Conservation (phyloP, 176 grass and related monocot species). For the Raddia distichophylla region DNA sequence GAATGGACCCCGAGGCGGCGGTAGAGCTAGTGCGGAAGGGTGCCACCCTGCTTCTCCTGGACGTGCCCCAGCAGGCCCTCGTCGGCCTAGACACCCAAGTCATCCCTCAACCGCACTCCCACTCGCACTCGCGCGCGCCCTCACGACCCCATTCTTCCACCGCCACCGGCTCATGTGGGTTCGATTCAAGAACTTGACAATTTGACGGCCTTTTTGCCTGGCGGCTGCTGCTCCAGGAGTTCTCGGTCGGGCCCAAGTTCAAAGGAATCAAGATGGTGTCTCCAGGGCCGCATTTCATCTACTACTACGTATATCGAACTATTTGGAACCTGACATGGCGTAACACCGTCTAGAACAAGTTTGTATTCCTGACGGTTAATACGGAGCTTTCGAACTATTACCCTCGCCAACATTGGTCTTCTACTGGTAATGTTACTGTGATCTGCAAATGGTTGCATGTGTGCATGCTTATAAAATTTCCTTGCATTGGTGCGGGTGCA, state of each 20-base stretch:
- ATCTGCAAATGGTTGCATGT: too few relatives aligned
- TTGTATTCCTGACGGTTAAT: too few relatives aligned
- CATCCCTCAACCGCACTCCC: too few relatives aligned
- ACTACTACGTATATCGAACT: slow-evolving; percentile 42
- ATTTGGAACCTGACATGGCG: too few relatives aligned
- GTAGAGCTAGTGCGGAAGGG: slow-evolving; percentile 77
- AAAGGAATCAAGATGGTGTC: slow-evolving; percentile 93
- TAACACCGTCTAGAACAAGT: too few relatives aligned
- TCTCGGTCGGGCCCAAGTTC: slow-evolving; percentile 74
- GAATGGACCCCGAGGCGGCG: slow-evolving; percentile 63
- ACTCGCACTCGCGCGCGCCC: not conserved
- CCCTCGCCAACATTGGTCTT: too few relatives aligned
- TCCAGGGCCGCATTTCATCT: slow-evolving; percentile 71
- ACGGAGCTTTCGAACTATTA: too few relatives aligned
- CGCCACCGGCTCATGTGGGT: not conserved
- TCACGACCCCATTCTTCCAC: not conserved
- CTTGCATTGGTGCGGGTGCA: too few relatives aligned
- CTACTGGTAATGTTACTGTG: too few relatives aligned
- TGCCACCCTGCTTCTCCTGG: slow-evolving; percentile 73
- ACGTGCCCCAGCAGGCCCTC: slow-evolving; percentile 75
- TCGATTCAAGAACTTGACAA: not conserved
- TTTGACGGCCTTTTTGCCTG: not conserved
- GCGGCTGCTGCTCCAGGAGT: slow-evolving; percentile 52
- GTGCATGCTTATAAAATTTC: too few relatives aligned
- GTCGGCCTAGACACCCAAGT: slow-evolving; percentile 91